Evolutionary conservation across 225 moss, liverwort and hornwort species (phyloP).

Genomic region (Bryoerythrophyllum caledonicum): DNA sequence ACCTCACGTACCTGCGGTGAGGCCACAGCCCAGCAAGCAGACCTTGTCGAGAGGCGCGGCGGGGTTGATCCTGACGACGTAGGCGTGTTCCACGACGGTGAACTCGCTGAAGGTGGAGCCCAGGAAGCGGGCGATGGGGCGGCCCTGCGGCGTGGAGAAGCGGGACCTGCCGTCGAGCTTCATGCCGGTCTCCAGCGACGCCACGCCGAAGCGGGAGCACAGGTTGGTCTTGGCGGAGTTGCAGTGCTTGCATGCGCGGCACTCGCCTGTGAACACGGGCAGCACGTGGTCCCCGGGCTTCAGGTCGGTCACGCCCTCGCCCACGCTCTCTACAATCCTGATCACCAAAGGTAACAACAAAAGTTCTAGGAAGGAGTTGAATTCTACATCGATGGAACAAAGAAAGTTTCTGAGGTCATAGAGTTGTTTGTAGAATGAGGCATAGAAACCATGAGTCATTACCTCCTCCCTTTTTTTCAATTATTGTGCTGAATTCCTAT

Average conservation of each 20-base stretch:
- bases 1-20: conserved; percentile 58
- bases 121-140: conserved; percentile 62
- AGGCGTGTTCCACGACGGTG: conserved; percentile 80
- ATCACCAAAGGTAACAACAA: no score
- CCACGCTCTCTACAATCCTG: conserved; percentile 97
- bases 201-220: conserved; percentile 63
- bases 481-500: no score
- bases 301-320: conserved; percentile 72
- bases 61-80: conserved; percentile 84
- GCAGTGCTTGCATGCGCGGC: conserved; percentile 74
- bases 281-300: conserved; percentile 79
- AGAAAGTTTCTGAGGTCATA: no score
- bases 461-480: no score
- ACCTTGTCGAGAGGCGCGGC: conserved; percentile 69
- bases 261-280: conserved; percentile 88
- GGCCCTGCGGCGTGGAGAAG: conserved; percentile 71
- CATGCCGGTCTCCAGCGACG: conserved; percentile 58
- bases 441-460: no score
- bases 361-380: no score
- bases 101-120: conserved; percentile 92
- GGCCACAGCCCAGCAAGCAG: conserved; percentile 83
- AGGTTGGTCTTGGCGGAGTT: conserved; percentile 75
- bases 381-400: no score
- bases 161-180: conserved; percentile 72
- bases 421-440: no score